A percentile compares a stretch with the other conserved stretches of the same genome.
phyloP scores from a whole-genome alignment of 1,284 basidiomycete species.

The Austroboletus niveus region DNA sequence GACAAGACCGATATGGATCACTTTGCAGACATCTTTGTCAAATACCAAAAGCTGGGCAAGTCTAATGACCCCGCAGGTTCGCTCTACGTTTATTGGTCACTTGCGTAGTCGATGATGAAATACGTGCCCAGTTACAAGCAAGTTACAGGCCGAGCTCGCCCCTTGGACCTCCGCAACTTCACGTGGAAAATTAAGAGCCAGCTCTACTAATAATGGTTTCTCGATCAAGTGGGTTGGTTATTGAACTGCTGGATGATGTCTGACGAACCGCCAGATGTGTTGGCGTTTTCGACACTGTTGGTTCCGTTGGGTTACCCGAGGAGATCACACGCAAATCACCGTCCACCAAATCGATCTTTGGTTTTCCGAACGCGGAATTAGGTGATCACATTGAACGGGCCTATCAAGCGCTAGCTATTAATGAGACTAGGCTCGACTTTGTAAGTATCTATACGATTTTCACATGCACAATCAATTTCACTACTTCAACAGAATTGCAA shows the following conservation, averaged over 20 bases:
- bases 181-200: constrained; percentile 50
- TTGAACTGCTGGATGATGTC: neutral
- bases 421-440: constrained; percentile 65
- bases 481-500: constrained; percentile 48
- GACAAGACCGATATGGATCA: constrained; percentile 67
- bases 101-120: neutral
- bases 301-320: constrained; percentile 63
- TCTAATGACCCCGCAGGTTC: constrained; percentile 46
- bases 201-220: constrained; percentile 46
- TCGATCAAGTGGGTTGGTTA: constrained; percentile 53
- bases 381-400: constrained; percentile 64
- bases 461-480: neutral
- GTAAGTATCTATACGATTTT: constrained; percentile 37
- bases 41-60: constrained; percentile 60
- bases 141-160: constrained; percentile 43
- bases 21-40: constrained; percentile 60
- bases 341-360: constrained; percentile 51
- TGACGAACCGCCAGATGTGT: constrained; percentile 46
- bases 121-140: constrained; percentile 39
- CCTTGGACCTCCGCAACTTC: constrained; percentile 52
- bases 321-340: constrained; percentile 47
- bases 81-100: constrained; percentile 6
- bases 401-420: constrained; percentile 65
- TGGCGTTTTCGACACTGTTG: constrained; percentile 74
- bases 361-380: constrained; percentile 56